Evolutionary conservation across 371 early-diverging fungal genomes (phyloP).

Genomic region (Mucor plumbeus): DNA sequence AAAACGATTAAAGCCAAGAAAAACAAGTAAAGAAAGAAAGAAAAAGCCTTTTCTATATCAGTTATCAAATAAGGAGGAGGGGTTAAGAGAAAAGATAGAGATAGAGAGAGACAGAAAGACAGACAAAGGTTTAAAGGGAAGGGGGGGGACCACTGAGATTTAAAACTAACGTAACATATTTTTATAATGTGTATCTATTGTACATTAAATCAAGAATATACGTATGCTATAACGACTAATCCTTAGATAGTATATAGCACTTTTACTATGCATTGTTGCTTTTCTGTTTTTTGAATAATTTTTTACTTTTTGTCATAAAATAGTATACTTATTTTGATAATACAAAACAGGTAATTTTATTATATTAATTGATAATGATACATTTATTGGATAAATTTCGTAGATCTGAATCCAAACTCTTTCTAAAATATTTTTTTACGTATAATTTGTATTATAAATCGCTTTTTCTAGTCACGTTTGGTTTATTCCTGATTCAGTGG

Average conservation of each 20-base stretch:
- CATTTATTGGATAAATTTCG: background rate
- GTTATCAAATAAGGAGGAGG: background rate
- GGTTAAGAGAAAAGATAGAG: background rate
- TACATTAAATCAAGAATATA: background rate
- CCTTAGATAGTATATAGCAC: no score
- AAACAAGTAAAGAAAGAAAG: background rate
- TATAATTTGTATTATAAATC: background rate
- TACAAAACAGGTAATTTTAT: slow-evolving; percentile 7
- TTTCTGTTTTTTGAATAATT: background rate
- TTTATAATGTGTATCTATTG: background rate
- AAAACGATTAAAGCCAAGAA: background rate
- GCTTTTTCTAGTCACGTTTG: background rate
- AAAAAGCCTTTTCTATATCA: background rate
- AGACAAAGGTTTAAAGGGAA: background rate
- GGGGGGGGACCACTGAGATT: slow-evolving; percentile 3
- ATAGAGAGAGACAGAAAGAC: background rate
- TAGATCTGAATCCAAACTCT: background rate
- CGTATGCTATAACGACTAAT: background rate
- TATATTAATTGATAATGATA: background rate
- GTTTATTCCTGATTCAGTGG: background rate
- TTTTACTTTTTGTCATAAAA: background rate
- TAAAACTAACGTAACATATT: slow-evolving; percentile 4
- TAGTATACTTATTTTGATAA: background rate
- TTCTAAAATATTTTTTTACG: slow-evolving; percentile 3
- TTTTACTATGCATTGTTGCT: background rate